These are phyloP conservation scores for Taphrina populina DNA, from an alignment of 1,139 yeast genomes.

Conservation along the genomic window DNA sequence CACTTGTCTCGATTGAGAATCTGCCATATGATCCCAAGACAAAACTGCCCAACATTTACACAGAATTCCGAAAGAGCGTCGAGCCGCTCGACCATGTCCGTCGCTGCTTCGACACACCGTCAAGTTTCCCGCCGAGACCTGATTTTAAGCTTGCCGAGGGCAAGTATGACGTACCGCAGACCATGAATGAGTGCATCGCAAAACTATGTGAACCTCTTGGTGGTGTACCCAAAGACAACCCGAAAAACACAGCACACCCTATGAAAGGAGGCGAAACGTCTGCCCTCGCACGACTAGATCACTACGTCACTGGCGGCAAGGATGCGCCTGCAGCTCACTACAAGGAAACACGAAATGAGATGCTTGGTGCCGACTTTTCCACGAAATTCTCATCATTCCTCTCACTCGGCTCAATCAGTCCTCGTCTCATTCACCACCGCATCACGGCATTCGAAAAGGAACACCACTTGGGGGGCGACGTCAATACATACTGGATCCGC, in stretches of 20 bases:
- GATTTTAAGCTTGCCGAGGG: conserved; percentile 5
- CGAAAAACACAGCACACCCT: conserved; percentile 25
- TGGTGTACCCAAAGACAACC: conserved; percentile 5
- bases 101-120: conserved; percentile 18
- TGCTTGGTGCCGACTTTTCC: conserved; percentile 32
- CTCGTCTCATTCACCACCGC: conserved; percentile 25
- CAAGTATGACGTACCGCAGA: conserved; percentile 19
- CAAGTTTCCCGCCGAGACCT: conserved; percentile 9
- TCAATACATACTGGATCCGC: conserved; percentile 31
- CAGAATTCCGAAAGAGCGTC: conserved; percentile 30
- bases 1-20: conserved; percentile 21
- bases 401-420: conserved; percentile 18
- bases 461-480: conserved; percentile 18
- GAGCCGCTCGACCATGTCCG: conserved; percentile 24
- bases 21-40: conserved; percentile 18
- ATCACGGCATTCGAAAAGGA: conserved; percentile 21
- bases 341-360: conserved; percentile 24
- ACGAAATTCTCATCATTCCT: conserved; percentile 31
- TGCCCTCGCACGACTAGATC: conserved; percentile 16
- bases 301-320: conserved; percentile 25
- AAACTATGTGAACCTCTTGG: conserved; percentile 26
- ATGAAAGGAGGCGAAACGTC: conserved; percentile 28
- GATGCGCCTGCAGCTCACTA: conserved; percentile 26
- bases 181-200: conserved; percentile 14
- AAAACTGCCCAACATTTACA: conserved; percentile 25